These are phyloP conservation scores for Rubia tinctorum DNA, from an alignment of 305 asterid species.

Conservation along the genomic window DNA sequence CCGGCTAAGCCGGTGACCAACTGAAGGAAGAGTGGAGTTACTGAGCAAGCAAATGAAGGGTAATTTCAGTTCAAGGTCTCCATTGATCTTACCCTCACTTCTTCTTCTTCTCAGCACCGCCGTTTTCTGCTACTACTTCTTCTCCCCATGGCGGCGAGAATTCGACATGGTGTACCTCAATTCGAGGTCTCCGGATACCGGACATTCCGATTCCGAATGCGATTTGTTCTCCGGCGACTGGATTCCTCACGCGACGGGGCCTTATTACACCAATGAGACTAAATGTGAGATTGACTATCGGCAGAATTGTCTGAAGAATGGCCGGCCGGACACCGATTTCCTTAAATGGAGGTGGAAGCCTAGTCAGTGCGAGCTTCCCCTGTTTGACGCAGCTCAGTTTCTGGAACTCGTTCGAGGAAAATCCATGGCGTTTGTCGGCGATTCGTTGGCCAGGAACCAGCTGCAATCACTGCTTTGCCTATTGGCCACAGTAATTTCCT, in stretches of 20 bases:
- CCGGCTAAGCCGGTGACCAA: background rate
- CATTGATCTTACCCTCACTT: conserved; percentile 9
- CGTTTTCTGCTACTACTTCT: conserved; percentile 4
- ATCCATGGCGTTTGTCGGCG: conserved; percentile 38
- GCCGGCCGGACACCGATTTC: conserved; percentile 62
- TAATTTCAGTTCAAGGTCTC: background rate
- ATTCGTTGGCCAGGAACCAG: conserved; percentile 34
- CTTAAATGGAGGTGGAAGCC: conserved; percentile 57
- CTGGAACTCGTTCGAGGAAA: conserved; percentile 32
- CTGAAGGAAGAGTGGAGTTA: background rate
- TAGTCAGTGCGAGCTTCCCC: conserved; percentile 27
- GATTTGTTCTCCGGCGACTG: conserved; percentile 72
- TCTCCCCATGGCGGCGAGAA: conserved; percentile 3
- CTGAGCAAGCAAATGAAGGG: background rate
- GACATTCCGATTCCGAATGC: conserved; percentile 23
- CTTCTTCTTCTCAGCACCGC: conserved; percentile 8
- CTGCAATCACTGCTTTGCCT: conserved; percentile 37
- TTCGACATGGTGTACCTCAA: background rate
- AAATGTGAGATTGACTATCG: conserved; percentile 70
- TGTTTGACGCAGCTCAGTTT: conserved; percentile 19
- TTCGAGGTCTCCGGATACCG: background rate
- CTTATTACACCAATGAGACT: conserved; percentile 66
- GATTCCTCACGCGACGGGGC: conserved; percentile 55
- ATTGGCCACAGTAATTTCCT: conserved; percentile 28
- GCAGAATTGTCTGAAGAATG: conserved; percentile 79